Evolutionary conservation across 2,329 filamentous ascomycete species (phyloP), one percentile per base, ranked within the genome.

Genomic region (Hymenoscyphus fructigenus): DNA sequence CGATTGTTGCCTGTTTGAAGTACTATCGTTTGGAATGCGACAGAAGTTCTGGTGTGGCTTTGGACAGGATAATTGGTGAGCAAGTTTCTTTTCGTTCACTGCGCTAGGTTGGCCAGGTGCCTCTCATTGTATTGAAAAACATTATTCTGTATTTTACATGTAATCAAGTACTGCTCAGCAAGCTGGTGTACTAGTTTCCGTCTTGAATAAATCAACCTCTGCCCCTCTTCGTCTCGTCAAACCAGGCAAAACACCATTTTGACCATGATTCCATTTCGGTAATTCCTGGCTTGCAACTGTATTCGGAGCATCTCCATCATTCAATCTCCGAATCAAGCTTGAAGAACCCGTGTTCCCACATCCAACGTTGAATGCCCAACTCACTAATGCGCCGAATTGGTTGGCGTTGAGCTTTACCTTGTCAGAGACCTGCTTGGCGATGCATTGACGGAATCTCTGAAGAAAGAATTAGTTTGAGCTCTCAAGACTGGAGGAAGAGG

Each of bases 341-440:
- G 81, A 83, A 0, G 69, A 71, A n/a, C 66, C 63, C 2, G 78
- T 75, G 57, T 76, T 77, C 3, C 78, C 80, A 65, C 78, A 80
- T 29, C 83, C 82, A 55, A 81, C 76, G 70, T 84, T 85, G 78
- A 80, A 84, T 17, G 80, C 75, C 81, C 81, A 84, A 56, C 78
- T 81, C 44, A 83, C 79, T 2, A 84, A 78, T 0, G 83, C 82
- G 53, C 80, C 83, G 69, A 82, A 85, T 70, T 84, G 80, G 75
- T 85, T 84, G 36, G 75, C 78, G 69, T 84, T 83, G 38, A 83
- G 74, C 3, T 70, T 73, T 55, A 81, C 79, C 5, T 67, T 66
- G 47, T 73, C 65, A 36, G 68, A 74, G 32, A 78, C 75, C 53
- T 77, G 75, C 5, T 73, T 64, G 6, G 77, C 78, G 64, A 83